Conservation (phyloP, 441 rosid species). For the Syzygium syzygioides region DNA sequence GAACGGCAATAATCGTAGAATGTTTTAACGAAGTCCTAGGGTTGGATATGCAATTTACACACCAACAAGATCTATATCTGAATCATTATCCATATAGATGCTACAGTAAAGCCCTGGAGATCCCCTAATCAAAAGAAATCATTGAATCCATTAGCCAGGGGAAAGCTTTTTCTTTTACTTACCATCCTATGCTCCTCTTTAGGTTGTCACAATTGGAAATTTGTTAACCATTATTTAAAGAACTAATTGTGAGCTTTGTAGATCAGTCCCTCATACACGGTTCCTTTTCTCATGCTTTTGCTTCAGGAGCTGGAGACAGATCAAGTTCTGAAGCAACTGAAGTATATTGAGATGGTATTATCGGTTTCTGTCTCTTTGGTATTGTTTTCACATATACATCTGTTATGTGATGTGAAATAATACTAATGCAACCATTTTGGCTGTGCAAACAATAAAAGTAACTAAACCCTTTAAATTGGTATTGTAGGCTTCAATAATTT, state of each 20-base stretch:
- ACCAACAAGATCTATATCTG: background rate
- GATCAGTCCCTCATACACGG: background rate
- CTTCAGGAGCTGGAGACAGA: conserved; percentile 79
- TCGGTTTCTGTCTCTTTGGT: background rate
- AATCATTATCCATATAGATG: background rate
- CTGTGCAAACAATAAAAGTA: background rate
- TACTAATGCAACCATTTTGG: background rate
- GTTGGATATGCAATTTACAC: background rate
- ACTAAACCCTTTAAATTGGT: background rate
- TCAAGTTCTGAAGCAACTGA: conserved; percentile 63
- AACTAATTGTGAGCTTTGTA: background rate
- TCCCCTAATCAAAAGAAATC: background rate
- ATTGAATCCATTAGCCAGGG: background rate
- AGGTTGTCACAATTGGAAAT: background rate
- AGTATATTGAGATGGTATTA: conserved; percentile 65
- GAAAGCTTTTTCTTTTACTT: background rate
- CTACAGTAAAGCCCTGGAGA: background rate
- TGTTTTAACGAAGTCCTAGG: background rate
- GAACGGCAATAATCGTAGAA: background rate
- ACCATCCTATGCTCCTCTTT: background rate
- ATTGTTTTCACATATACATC: background rate
- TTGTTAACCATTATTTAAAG: background rate
- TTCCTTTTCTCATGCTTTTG: conserved; percentile 2
- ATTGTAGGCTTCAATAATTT: background rate
- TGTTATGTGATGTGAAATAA: background rate